A percentile compares a stretch with the other conserved stretches of the same genome.
These are phyloP conservation scores for Barnettozyma populi DNA, from an alignment of 805 yeast genomes.

Conservation along the genomic window DNA sequence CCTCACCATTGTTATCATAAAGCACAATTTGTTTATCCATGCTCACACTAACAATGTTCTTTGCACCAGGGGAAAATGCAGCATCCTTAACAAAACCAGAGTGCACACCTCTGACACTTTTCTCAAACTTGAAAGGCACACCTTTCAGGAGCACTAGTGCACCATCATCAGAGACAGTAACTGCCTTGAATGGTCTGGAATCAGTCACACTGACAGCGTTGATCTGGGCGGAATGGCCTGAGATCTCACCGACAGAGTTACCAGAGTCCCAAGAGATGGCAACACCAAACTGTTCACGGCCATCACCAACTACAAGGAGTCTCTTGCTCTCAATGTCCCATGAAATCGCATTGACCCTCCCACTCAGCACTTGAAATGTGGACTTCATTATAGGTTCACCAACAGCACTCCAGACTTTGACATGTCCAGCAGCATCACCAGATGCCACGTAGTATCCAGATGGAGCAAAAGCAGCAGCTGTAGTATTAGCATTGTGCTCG, in stretches of 20 bases:
- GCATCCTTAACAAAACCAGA: conserved; percentile 77
- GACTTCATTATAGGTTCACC: conserved; percentile 57
- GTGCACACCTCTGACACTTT: conserved; percentile 69
- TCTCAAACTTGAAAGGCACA: conserved; percentile 86
- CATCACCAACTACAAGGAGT: conserved; percentile 91
- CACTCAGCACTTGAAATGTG: conserved; percentile 74
- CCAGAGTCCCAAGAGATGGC: conserved; percentile 94
- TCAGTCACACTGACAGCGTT: conserved; percentile 83
- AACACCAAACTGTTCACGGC: conserved; percentile 86
- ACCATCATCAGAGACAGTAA: conserved; percentile 86
- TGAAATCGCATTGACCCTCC: conserved; percentile 73
- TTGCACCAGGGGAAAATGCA: conserved; percentile 77
- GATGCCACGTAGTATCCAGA: conserved; percentile 87
- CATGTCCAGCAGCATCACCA: conserved; percentile 87
- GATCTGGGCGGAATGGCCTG: conserved; percentile 82
- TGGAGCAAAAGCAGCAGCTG: conserved; percentile 84
- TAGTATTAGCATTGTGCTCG: conserved; percentile 64
- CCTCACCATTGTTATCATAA: conserved; percentile 86
- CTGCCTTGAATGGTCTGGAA: conserved; percentile 83
- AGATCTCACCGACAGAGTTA: conserved; percentile 92
- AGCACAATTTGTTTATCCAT: conserved; percentile 72
- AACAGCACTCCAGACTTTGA: conserved; percentile 78
- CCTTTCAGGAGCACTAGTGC: conserved; percentile 82
- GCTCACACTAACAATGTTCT: conserved; percentile 71
- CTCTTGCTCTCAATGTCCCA: conserved; percentile 91